Evolutionary conservation across 1,284 basidiomycete species (phyloP).

Genomic region (Mycosarcoma mackinlayi): DNA sequence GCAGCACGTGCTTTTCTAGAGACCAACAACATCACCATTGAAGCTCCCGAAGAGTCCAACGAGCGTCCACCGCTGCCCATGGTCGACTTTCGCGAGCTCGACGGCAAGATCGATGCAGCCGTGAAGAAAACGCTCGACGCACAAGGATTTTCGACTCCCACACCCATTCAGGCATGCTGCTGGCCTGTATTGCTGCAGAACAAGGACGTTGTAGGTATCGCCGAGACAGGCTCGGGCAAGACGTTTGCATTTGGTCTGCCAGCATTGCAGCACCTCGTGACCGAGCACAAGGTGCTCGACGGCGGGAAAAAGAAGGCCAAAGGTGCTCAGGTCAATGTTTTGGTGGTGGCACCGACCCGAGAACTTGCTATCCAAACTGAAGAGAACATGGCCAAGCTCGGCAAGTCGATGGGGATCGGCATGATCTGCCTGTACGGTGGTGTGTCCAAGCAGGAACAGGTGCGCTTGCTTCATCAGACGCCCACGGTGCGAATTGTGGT

Average conservation of each 20-base stretch:
- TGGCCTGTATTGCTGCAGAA: conserved; percentile 90
- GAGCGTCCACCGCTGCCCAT: conserved; percentile 73
- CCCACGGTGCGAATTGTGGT: conserved; percentile 79
- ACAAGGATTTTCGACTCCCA: conserved; percentile 82
- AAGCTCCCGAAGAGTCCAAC: conserved; percentile 69
- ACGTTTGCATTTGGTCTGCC: conserved; percentile 96
- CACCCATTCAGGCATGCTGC: conserved; percentile 93
- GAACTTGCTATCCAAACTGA: conserved; percentile 95
- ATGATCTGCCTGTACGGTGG: conserved; percentile 92
- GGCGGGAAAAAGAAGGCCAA: conserved; percentile 51
- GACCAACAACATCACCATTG: conserved; percentile 66
- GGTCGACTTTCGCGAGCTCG: conserved; percentile 80
- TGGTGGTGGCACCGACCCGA: conserved; percentile 91
- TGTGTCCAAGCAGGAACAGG: conserved; percentile 86
- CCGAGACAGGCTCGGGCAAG: conserved; percentile 92
- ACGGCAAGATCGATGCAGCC: conserved; percentile 76
- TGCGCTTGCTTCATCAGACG: conserved; percentile 72
- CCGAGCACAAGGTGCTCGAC: conserved; percentile 60
- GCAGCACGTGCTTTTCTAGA: conserved; percentile 63
- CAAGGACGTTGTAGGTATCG: conserved; percentile 92
- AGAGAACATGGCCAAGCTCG: conserved; percentile 81
- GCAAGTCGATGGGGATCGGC: conserved; percentile 79
- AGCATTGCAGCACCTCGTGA: conserved; percentile 78
- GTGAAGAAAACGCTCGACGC: conserved; percentile 73
- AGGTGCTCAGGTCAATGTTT: conserved; percentile 75